Evolutionary conservation across 2,329 filamentous ascomycete species (phyloP), one percentile per base, ranked within the genome.

Genomic region (Podosphaera fusca): DNA sequence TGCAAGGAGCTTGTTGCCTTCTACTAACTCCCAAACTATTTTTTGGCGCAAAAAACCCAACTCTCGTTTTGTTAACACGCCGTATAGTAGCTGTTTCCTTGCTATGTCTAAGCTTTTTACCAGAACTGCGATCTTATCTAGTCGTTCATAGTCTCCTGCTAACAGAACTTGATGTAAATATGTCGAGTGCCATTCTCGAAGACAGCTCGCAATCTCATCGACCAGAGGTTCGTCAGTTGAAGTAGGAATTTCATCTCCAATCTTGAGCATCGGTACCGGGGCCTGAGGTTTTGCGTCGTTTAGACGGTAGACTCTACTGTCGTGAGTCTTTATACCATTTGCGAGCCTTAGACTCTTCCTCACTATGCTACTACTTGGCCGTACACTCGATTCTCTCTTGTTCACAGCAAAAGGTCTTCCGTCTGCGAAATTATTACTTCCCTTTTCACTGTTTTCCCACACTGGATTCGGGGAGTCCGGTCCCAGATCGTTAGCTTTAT

Each of bases 141-240:
- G 73, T 57, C 82, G 78, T 55, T 77, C 73, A 70, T 98, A 98
- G 67, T 89, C 81, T 59, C 87, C 79, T 29, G 81, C 81, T 7
- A 98, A 77, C 1, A 98, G 76, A 31, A 96, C 75, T 67, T 94
- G 87, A 70, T 98, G 94, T 14, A 98, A 76, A 67, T 95, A 94
- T 21, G 89, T 95, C 29, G 92, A 94, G 71, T 98, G 90, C 94
- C 92, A 98, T 75, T 98, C 92, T 63, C 92, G 81, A 61, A 98
- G 72, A 68, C 92, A 98, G 2, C 89, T 95, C 12, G 92, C 89
- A 64, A 98, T 96, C 69, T 98, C 92, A 70, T 98, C 92, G 31
- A 98, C 89, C 60, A 98, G 71, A 2, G 92, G 92, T 68, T 98
- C 94, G 7, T 85, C 82, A 14, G 79, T 75, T 4, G 88, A 95